Base-by-base conservation (phyloP, 2,329 filamentous ascomycete genomes). In the Fusarium guadeloupense region DNA sequence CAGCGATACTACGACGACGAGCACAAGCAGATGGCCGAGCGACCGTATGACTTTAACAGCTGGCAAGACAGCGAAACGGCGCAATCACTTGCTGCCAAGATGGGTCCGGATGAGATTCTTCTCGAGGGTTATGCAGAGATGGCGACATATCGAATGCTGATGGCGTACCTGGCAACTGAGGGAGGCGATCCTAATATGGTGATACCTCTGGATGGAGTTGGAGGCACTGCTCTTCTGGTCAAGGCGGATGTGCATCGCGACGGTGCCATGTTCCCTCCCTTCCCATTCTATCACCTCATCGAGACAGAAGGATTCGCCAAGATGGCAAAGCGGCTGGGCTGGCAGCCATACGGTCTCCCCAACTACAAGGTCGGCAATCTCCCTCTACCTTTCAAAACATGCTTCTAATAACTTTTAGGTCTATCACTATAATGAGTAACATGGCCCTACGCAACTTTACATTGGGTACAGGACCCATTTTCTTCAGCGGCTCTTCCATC, bases 261-360 rank as follows among this genome's bases (percentile, higher is more conserved):
- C 72, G 95, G 95, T 17, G 94, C 95, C 74, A 99, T 98, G 94
- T 99, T 99, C 79, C 95, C 95, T 16, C 86, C 95, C 0, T 99
- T 99, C 74, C 79, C 94, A 4, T 99, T 99, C 73, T 98, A 97
- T 74, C 90, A 99, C 76, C 82, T 99, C 58, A 96, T 99, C 59
- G 95, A 99, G 81, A 98, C 95, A 0, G 95, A 99, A 73, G 95
- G 95, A 0, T 99, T 99, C 72, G 93, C 95, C 16, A 97, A 94
- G 79, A 99, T 99, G 95, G 93, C 93, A 12, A 89, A 86, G 74
- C 83, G 95, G 64, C 76, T 99, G 71, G 93, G 93, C 42, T 97
- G 93, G 88, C 83, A 89, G 59, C 85, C 91, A 54, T 92, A 84
- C 67, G 95, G 95, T n/a, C 79, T 98, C 71, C 95, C 95, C 35